Evolutionary conservation across 129 eudicot genomes (phyloP), one percentile per base, ranked within the genome.

Genomic region (Gnaphalium uliginosum): DNA sequence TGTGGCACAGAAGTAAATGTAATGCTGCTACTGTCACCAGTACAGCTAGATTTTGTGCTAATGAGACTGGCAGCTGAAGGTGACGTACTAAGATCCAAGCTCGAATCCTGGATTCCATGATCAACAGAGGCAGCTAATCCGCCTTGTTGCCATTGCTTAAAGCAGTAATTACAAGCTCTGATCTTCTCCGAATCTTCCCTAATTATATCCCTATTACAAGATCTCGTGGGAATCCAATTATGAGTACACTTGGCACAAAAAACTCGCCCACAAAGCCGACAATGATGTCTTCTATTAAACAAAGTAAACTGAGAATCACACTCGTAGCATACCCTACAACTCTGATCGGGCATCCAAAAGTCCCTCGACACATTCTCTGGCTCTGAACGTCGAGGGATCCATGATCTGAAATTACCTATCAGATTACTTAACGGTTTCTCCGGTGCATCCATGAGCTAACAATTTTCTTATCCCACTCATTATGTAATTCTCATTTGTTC

Each of bases 281-380:
- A 93, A 74, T 93, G 98, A 74, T 93, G 98, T 73, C 96, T 90
- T 9, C 98, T 86, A 60, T 93, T 93, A 46, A 93, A 83, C 72
- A 90, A 69, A 1, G 90, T 90, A 71, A 93, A 93, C 63, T 85
- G 90, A 4, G 88, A 59, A 74, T 93, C 98, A 80, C 98, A 93
- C 58, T 90, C 92, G 81, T 93, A 93, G 81, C 98, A 93, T 66
- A 90, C 96, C 85, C 95, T 85, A 64, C 98, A 93, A 71, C 98
- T 90, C 80, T 93, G 79, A 85, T 93, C 98, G 79, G 96, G 98
- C 98, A 93, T 93, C 98, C 98, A 93, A 79, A 93, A 93, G 82
- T 90, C 96, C 96, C 96, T 88, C 41, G 98, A 93, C 75, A 90
- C 96, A 80, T 90, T 83, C 73, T 90, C 86, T 4, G 94, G 89